Base-by-base conservation (phyloP, 2,329 filamentous ascomycete genomes). In the Aspergillus candidus region DNA sequence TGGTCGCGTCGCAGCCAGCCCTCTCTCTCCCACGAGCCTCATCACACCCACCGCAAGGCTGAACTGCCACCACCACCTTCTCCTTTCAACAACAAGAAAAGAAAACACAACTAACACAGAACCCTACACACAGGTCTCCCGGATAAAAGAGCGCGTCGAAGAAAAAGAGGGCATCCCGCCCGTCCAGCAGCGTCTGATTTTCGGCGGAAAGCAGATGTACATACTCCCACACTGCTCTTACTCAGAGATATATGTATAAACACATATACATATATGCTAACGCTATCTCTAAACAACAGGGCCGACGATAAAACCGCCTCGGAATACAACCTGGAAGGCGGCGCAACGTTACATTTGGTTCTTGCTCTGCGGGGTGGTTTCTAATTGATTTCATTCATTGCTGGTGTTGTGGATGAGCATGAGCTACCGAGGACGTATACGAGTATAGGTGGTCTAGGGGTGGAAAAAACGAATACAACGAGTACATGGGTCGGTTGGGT, bases 131-230 rank as follows among this genome's bases (percentile, higher is more conserved):
- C 54, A 94, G 89, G 87, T 97, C 57, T 84, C 86, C 33, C 83
- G 90, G 68, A 97, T 98, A 77, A 98, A 98, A 78, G 93, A 97
- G 72, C 90, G 91, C 61, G 93, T 98, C 44, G 93, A 98, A 71
- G 93, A 98, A 75, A 97, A 97, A 73, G 93, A 97, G 67, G 93
- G 93, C 45, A 98, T 98, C 59, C 91, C 93, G 35, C 93, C 93
- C 1, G 89, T 93, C 13, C 93, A 98, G 72, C 93, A 98, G 72
- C 84, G 93, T 47, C 75, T 98, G 54, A 98, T 98, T 62, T 96
- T 85, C 65, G 89, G 91, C 42, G 93, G 93, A 61, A 98, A 98
- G 76, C 93, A 98, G 69, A 96, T 98, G 93, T 96, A 72, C 50
- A 75, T 67, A 31, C 18, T 14, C 29, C 22, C 27, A 11, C 27